Percentiles rank a stretch among this genome's conserved stretches.
Conservation (phyloP, 2,329 filamentous ascomycete genomes). For the Diaporthe eres region DNA sequence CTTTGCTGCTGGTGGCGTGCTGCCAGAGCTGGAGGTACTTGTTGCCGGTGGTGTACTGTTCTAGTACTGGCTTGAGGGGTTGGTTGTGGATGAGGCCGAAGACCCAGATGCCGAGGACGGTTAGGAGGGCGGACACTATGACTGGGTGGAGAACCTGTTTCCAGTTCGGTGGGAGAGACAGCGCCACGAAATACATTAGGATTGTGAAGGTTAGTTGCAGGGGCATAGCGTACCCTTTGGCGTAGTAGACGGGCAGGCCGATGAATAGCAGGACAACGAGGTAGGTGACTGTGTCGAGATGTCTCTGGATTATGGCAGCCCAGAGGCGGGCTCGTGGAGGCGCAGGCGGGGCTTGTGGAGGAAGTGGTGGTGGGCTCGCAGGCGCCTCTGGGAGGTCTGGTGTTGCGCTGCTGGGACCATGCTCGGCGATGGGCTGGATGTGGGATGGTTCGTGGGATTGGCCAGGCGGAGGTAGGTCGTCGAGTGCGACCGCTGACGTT, state of each 20-base stretch:
- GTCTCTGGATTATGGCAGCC: constrained; percentile 61
- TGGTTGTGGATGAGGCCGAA: constrained; percentile 61
- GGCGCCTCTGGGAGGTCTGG: constrained; percentile 44
- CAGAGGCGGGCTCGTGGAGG: constrained; percentile 63
- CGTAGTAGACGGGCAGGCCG: constrained; percentile 69
- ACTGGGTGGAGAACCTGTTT: constrained; percentile 70
- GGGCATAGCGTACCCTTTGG: constrained; percentile 65
- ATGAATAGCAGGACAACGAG: constrained; percentile 61
- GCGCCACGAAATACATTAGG: constrained; percentile 65
- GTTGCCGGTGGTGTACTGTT: constrained; percentile 64
- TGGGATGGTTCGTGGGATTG: constrained; percentile 39
- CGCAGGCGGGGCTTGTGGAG: constrained; percentile 57
- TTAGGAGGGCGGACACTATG: constrained; percentile 67
- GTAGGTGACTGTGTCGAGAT: constrained; percentile 64
- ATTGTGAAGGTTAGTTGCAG: constrained; percentile 62
- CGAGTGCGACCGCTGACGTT: constrained; percentile 39
- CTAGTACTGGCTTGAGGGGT: constrained; percentile 57
- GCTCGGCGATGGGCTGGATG: constrained; percentile 11
- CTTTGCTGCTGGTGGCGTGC: constrained; percentile 46
- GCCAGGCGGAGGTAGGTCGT: constrained; percentile 41
- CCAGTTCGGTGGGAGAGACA: constrained; percentile 63
- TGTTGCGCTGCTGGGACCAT: constrained; percentile 40
- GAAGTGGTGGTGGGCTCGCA: constrained; percentile 44
- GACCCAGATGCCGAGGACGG: constrained; percentile 67
- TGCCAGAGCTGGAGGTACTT: constrained; percentile 68